Evolutionary conservation across 2,329 filamentous ascomycete species (phyloP).

Genomic region (Botryotinia calthae): DNA sequence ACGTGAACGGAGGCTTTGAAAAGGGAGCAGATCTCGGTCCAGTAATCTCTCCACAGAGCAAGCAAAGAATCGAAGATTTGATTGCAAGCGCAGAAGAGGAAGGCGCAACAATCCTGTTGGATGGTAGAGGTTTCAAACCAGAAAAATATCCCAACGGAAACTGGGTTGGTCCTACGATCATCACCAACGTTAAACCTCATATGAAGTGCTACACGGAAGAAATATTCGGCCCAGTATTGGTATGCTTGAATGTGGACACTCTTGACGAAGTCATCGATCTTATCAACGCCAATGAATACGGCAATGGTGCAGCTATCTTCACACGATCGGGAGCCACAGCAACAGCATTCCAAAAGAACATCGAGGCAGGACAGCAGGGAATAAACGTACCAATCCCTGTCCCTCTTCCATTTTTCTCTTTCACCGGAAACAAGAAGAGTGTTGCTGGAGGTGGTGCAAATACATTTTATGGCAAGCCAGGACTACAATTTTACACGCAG

Average conservation of each 20-base stretch:
- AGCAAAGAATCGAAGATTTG: slow-evolving; percentile 72
- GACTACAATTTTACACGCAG: slow-evolving; percentile 93
- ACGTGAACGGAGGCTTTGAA: slow-evolving; percentile 79
- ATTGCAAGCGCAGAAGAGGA: slow-evolving; percentile 77
- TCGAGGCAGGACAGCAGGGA: slow-evolving; percentile 81
- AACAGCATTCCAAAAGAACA: slow-evolving; percentile 73
- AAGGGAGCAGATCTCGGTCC: slow-evolving; percentile 75
- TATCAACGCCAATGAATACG: slow-evolving; percentile 84
- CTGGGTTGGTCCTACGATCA: slow-evolving; percentile 81
- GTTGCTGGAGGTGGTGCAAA: slow-evolving; percentile 87
- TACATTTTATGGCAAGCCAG: slow-evolving; percentile 93
- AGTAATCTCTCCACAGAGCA: slow-evolving; percentile 76
- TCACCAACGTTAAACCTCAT: slow-evolving; percentile 72
- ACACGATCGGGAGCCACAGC: slow-evolving; percentile 75
- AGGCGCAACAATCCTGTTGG: slow-evolving; percentile 78
- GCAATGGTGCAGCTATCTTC: slow-evolving; percentile 84
- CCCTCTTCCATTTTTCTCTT: slow-evolving; percentile 68
- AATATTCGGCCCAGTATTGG: slow-evolving; percentile 81
- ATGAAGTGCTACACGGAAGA: slow-evolving; percentile 86
- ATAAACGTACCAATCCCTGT: slow-evolving; percentile 76
- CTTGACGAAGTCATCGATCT: slow-evolving; percentile 77
- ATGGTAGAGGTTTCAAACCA: slow-evolving; percentile 72
- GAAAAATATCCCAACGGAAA: slow-evolving; percentile 81
- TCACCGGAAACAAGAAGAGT: slow-evolving; percentile 81
- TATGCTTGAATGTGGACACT: slow-evolving; percentile 75